phyloP scores from a whole-genome alignment of 495 filamentous ascomycete genomes.

The Xylaria palmicola region DNA sequence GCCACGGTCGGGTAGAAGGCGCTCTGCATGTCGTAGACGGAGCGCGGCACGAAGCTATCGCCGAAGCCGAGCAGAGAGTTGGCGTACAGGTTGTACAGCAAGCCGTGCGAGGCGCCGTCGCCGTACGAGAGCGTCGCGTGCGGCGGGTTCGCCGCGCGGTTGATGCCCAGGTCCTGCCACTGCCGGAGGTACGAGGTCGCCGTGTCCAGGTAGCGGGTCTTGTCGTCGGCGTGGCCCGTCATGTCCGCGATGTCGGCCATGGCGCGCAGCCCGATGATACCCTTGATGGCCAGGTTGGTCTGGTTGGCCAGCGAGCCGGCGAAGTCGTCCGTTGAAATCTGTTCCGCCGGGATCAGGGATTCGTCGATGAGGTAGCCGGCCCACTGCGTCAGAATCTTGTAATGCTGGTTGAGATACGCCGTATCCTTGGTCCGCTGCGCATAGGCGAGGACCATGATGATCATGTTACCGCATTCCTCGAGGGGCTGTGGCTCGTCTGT shows the following conservation, averaged over 20 bases:
- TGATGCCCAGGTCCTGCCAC: conserved; percentile 75
- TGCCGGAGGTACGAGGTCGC: conserved; percentile 70
- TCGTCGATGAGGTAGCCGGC: conserved; percentile 81
- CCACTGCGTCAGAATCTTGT: conserved; percentile 80
- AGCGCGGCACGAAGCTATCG: conserved; percentile 60
- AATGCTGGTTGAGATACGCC: conserved; percentile 54
- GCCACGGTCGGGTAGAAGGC: conserved; percentile 75
- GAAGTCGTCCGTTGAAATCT: conserved; percentile 93
- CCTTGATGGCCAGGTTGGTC: conserved; percentile 91
- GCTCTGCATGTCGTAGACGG: conserved; percentile 77
- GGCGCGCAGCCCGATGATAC: conserved; percentile 90
- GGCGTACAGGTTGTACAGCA: conserved; percentile 85
- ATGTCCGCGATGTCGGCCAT: conserved; percentile 76
- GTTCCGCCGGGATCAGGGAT: conserved; percentile 75
- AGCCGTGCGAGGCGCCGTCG: conserved; percentile 49
- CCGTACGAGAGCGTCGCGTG: conserved; percentile 72
- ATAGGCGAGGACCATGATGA: conserved; percentile 81
- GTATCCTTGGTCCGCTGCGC: conserved; percentile 45
- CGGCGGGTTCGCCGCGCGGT: conserved; percentile 58
- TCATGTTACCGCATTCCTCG: conserved; percentile 93
- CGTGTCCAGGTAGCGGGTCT: conserved; percentile 61
- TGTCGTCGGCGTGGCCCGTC: conserved; percentile 60
- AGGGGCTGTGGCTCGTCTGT: conserved; percentile 90
- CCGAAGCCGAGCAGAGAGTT: conserved; percentile 71
- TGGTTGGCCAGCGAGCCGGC: conserved; percentile 87